Conservation (phyloP, 148 eudicot genomes). For the Vaccinium macrocarpon region DNA sequence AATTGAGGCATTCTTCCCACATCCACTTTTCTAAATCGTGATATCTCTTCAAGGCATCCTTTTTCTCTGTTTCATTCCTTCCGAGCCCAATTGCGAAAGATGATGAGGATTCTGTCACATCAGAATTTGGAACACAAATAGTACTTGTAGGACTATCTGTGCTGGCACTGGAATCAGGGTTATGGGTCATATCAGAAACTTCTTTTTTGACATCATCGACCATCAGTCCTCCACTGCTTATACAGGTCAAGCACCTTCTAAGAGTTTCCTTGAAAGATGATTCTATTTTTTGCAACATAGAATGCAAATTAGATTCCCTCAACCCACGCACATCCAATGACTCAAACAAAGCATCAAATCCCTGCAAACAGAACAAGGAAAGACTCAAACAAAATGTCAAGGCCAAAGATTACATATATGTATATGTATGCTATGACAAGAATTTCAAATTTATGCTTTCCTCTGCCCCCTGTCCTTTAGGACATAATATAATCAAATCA, state of each 20-base stretch:
- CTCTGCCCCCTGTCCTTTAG: neutral
- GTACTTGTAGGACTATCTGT: constrained; percentile 42
- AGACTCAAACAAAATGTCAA: neutral
- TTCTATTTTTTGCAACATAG: constrained; percentile 63
- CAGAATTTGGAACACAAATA: constrained; percentile 30
- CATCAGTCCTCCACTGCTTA: constrained; percentile 16
- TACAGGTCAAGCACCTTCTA: constrained; percentile 31
- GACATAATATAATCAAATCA: constrained; percentile 8
- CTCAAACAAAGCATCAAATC: constrained; percentile 66
- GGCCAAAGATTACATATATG: neutral
- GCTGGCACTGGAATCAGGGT: constrained; percentile 31
- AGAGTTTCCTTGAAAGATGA: constrained; percentile 55
- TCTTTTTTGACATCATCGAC: constrained; percentile 31
- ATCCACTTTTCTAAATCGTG: constrained; percentile 71
- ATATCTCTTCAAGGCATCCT: constrained; percentile 45
- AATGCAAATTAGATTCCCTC: constrained; percentile 71
- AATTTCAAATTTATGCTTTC: neutral
- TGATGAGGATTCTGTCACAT: constrained; percentile 39
- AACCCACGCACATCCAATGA: constrained; percentile 81
- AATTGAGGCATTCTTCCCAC: constrained; percentile 61
- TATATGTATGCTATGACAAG: neutral
- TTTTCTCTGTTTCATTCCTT: constrained; percentile 42
- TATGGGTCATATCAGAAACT: constrained; percentile 27
- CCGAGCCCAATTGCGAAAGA: constrained; percentile 55
- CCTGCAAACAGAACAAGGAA: constrained; percentile 39